Percentiles rank a stretch among this genome's conserved stretches.
phyloP scores from a whole-genome alignment of 495 filamentous ascomycete species.

The Xylaria castorea region DNA sequence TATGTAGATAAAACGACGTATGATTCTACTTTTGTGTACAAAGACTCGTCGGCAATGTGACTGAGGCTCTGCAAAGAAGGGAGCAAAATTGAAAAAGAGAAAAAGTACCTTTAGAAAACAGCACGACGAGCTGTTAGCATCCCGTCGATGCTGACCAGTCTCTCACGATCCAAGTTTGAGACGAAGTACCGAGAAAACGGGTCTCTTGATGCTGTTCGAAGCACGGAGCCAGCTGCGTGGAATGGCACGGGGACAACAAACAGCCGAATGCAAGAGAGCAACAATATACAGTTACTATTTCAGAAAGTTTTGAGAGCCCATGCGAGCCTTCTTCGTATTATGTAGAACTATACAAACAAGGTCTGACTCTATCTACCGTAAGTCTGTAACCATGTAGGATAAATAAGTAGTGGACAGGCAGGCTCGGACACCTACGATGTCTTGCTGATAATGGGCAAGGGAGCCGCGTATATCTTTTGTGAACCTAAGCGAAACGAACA shows the following conservation, averaged over 20 bases:
- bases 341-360: neutral
- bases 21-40: no score
- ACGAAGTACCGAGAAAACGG: neutral
- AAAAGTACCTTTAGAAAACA: neutral
- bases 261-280: neutral
- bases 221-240: no score
- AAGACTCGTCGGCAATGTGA: neutral
- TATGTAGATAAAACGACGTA: neutral
- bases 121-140: neutral
- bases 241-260: neutral
- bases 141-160: neutral
- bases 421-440: neutral
- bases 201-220: neutral
- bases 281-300: neutral
- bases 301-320: neutral
- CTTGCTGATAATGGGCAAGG: no score
- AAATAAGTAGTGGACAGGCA: no score
- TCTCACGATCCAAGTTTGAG: neutral
- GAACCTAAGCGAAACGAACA: neutral
- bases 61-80: neutral
- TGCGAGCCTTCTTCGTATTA: neutral
- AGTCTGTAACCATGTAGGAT: neutral
- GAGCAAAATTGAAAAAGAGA: no score
- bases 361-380: neutral
- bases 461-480: neutral